Conservation (phyloP, 148 eudicot species). For the Talinum fruticosum region DNA sequence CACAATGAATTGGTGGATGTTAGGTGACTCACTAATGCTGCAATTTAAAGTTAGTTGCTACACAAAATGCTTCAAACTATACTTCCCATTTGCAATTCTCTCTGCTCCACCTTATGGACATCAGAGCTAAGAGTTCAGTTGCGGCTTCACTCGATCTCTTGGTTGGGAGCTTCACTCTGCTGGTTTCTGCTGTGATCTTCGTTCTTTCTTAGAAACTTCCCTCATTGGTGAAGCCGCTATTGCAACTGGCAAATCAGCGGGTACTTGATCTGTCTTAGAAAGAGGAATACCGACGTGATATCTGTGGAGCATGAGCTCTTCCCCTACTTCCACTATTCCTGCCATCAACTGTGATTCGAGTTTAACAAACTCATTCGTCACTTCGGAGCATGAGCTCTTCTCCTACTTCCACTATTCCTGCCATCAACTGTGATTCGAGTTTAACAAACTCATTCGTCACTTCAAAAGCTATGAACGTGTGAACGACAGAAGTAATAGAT, state of each 20-base stretch:
- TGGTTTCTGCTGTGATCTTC: too few relatives aligned
- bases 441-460: too few relatives aligned
- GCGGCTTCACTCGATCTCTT: too few relatives aligned
- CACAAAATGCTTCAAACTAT: slow-evolving; percentile 6
- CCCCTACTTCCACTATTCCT: slow-evolving; percentile 24
- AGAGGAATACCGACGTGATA: slow-evolving; percentile 16
- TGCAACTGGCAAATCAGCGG: background rate
- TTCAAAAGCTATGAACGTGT: too few relatives aligned
- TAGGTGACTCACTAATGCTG: background rate
- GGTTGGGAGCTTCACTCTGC: too few relatives aligned
- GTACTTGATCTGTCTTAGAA: slow-evolving; percentile 14
- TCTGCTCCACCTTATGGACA: background rate
- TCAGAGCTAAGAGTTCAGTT: background rate
- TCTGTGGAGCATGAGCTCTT: slow-evolving; percentile 52
- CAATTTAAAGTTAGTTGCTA: too few relatives aligned
- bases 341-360: slow-evolving; percentile 39
- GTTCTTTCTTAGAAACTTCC: background rate
- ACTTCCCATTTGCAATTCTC: background rate
- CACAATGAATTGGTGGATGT: background rate
- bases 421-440: slow-evolving; percentile 39
- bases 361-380: too few relatives aligned
- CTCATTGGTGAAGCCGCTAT: background rate
- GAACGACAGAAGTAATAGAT: too few relatives aligned
- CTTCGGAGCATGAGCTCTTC: slow-evolving; percentile 56
- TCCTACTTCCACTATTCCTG: slow-evolving; percentile 20